A percentile compares a stretch with the other conserved stretches of the same genome.
phyloP scores from a whole-genome alignment of 2,329 filamentous ascomycete genomes.

The Botrytis fabae region DNA sequence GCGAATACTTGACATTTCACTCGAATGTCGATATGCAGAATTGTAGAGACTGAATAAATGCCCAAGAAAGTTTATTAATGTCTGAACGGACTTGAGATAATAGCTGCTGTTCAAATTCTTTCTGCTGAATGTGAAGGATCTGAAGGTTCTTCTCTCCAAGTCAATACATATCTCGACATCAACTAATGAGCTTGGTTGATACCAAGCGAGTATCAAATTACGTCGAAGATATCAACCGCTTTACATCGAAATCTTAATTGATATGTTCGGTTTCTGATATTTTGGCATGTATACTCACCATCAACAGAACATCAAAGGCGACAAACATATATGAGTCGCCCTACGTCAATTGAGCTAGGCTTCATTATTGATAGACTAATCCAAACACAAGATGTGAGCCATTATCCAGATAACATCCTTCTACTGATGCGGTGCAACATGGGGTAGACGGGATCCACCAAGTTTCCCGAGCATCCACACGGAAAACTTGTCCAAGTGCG shows the following conservation, averaged over 20 bases:
- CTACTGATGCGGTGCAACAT: background rate
- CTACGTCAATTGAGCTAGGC: background rate
- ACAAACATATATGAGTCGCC: background rate
- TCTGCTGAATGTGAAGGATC: background rate
- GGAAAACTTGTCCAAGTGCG: background rate
- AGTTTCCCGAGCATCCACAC: background rate
- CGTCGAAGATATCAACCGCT: background rate
- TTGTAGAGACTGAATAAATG: background rate
- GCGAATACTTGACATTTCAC: background rate
- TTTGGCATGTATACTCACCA: background rate
- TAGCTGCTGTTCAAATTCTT: background rate
- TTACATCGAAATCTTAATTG: too few species aligned
- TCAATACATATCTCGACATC: too few species aligned
- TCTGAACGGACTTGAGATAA: background rate
- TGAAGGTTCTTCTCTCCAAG: accelerated
- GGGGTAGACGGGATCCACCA: background rate
- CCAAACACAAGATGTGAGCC: background rate
- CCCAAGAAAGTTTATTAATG: background rate
- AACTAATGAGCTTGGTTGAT: background rate
- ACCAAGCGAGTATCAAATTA: too few species aligned
- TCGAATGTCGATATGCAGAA: background rate
- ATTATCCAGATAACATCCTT: background rate
- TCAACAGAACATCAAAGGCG: background rate
- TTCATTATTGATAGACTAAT: background rate
- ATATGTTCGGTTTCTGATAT: background rate